phyloP scores from a whole-genome alignment of 78 protist species.

The Speleostelium caveatum region DNA sequence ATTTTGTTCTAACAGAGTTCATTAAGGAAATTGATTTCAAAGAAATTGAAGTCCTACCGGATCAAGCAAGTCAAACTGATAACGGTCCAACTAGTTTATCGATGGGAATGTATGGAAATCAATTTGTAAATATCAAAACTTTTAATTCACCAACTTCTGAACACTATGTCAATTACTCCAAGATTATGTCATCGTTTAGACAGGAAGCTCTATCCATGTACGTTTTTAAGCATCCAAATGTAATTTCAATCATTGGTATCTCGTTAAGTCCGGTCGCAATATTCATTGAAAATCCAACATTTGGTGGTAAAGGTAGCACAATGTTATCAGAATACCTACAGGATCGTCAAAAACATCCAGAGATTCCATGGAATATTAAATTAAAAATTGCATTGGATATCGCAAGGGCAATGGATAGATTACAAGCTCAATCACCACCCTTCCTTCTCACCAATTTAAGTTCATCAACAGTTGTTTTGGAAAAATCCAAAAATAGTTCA shows the following conservation, averaged over 20 bases:
- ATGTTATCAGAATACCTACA: conserved; percentile 36
- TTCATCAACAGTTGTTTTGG: conserved; percentile 1
- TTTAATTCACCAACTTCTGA: conserved; percentile 34
- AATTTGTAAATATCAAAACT: conserved; percentile 37
- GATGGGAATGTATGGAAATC: conserved; percentile 38
- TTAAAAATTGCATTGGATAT: conserved; percentile 63
- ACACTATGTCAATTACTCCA: background rate
- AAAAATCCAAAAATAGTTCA: background rate
- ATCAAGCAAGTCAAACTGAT: background rate
- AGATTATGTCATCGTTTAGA: conserved; percentile 9
- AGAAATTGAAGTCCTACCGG: conserved; percentile 31
- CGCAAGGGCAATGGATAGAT: conserved; percentile 39
- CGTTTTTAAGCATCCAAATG: conserved; percentile 39
- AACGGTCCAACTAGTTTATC: background rate
- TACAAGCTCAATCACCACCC: conserved; percentile 40
- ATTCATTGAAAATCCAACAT: conserved; percentile 60
- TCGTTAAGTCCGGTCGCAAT: conserved; percentile 56
- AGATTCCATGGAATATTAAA: conserved; percentile 56
- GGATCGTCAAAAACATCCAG: conserved; percentile 69
- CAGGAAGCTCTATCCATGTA: conserved; percentile 52
- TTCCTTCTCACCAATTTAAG: conserved; percentile 42
- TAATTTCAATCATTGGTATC: conserved; percentile 43
- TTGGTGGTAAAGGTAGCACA: conserved; percentile 51
- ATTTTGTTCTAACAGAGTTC: background rate
- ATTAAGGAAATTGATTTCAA: conserved; percentile 59